Evolutionary conservation across 2,329 filamentous ascomycete genomes (phyloP).

Genomic region (Monosporascus sp.): DNA sequence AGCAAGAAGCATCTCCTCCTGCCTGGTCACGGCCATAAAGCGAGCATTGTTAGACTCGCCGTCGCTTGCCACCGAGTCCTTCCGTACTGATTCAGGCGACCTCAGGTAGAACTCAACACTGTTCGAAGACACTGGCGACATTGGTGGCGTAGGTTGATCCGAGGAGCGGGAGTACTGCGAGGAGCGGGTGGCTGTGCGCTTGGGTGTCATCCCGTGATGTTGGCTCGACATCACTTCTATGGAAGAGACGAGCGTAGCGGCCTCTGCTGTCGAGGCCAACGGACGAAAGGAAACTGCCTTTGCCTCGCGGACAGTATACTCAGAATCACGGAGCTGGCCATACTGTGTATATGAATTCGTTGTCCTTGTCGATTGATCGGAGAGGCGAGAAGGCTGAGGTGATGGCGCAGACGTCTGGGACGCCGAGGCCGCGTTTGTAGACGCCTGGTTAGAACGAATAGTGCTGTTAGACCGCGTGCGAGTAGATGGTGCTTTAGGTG

Average conservation of each 20-base stretch:
- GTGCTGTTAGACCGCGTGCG: constrained; percentile 18
- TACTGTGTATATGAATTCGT: constrained; percentile 25
- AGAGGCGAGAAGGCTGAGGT: constrained; percentile 28
- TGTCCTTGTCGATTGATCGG: constrained; percentile 32
- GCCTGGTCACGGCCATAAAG: constrained; percentile 52
- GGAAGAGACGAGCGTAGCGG: constrained; percentile 13
- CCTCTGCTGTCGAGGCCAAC: constrained; percentile 20
- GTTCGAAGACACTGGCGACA: constrained; percentile 48
- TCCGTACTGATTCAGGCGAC: constrained; percentile 30
- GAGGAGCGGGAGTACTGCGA: constrained; percentile 23
- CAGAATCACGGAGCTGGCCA: constrained; percentile 25
- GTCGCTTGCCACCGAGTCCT: constrained; percentile 16
- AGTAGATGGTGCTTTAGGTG: constrained; percentile 12
- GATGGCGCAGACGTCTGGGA: constrained; percentile 10
- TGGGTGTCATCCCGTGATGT: constrained; percentile 6
- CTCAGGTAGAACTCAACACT: constrained; percentile 45
- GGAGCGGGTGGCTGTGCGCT: constrained; percentile 8
- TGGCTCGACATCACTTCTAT: constrained; percentile 9
- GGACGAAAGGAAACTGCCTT: constrained; percentile 33
- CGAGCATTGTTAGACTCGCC: constrained; percentile 31
- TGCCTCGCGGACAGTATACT: constrained; percentile 32
- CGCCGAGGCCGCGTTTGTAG: constrained; percentile 16
- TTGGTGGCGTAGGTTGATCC: constrained; percentile 42
- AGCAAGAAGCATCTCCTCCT: constrained; percentile 53
- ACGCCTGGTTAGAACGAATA: constrained; percentile 17